Percentiles rank a stretch among this genome's conserved stretches.
phyloP scores from a whole-genome alignment of 2,329 filamentous ascomycete species.

The Cytospora piceicola region DNA sequence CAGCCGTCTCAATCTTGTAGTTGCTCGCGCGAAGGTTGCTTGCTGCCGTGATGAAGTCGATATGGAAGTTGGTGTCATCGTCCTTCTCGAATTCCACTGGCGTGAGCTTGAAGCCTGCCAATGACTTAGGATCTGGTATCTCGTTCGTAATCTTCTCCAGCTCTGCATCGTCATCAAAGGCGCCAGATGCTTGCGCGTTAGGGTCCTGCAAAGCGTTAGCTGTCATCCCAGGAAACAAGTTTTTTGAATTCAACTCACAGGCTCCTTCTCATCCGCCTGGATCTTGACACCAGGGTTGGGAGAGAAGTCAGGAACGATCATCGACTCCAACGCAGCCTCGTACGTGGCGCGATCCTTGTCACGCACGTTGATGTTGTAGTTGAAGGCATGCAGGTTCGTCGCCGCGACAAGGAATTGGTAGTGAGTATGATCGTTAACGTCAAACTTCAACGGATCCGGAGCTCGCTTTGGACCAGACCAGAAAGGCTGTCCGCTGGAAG shows the following conservation, averaged over 20 bases:
- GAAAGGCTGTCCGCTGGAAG: slow-evolving; percentile 87
- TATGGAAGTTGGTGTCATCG: slow-evolving; percentile 96
- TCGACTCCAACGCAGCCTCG: slow-evolving; percentile 79
- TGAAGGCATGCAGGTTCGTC: slow-evolving; percentile 94
- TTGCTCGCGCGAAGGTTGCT: slow-evolving; percentile 97
- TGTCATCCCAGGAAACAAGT: background rate
- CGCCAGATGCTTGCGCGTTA: slow-evolving; percentile 63
- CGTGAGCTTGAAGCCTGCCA: slow-evolving; percentile 86
- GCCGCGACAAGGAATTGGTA: slow-evolving; percentile 85
- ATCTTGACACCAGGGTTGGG: slow-evolving; percentile 93
- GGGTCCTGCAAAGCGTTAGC: slow-evolving; percentile 63
- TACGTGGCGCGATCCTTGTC: slow-evolving; percentile 73
- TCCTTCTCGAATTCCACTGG: slow-evolving; percentile 98
- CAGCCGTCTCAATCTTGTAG: slow-evolving; percentile 92
- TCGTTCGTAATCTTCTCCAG: slow-evolving; percentile 71
- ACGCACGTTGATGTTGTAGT: slow-evolving; percentile 94
- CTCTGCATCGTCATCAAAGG: slow-evolving; percentile 75
- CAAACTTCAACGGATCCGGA: slow-evolving; percentile 88
- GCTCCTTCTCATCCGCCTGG: slow-evolving; percentile 92
- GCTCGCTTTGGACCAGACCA: slow-evolving; percentile 99
- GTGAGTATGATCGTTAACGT: slow-evolving; percentile 82
- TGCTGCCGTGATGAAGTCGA: slow-evolving; percentile 97
- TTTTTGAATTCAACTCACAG: slow-evolving; percentile 53
- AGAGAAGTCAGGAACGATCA: slow-evolving; percentile 94
- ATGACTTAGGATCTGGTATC: slow-evolving; percentile 76